phyloP scores from a whole-genome alignment of 352 stramenopile genomes.

The Globisporangium canariense region DNA sequence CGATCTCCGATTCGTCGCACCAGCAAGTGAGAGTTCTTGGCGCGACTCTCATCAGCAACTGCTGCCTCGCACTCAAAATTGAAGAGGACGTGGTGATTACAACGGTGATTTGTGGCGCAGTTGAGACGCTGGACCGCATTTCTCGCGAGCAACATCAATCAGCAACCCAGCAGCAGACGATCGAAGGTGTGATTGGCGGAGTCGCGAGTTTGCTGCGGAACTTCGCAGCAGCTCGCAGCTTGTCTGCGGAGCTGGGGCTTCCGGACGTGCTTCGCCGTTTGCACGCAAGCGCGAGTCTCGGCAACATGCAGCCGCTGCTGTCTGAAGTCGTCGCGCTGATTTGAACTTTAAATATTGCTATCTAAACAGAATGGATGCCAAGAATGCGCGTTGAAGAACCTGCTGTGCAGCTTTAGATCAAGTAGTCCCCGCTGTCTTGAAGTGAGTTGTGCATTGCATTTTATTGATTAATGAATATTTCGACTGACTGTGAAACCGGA shows the following conservation, averaged over 20 bases:
- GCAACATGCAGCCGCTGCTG: constrained; percentile 47
- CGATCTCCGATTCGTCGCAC: constrained; percentile 38
- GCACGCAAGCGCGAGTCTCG: constrained; percentile 34
- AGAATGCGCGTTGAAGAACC: not conserved
- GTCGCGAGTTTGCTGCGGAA: constrained; percentile 62
- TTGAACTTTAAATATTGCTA: constrained; percentile 19
- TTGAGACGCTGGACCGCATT: constrained; percentile 69
- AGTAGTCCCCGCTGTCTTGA: not conserved
- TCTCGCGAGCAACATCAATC: constrained; percentile 32
- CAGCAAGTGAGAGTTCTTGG: constrained; percentile 51
- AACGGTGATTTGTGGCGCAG: constrained; percentile 61
- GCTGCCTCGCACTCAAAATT: constrained; percentile 56
- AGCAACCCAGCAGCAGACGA: constrained; percentile 33
- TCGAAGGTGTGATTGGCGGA: constrained; percentile 62
- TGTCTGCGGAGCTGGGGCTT: constrained; percentile 64
- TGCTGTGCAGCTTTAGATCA: not conserved
- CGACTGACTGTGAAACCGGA: no score
- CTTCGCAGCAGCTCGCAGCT: constrained; percentile 50
- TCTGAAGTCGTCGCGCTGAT: constrained; percentile 65
- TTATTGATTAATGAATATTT: not conserved
- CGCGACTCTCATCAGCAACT: constrained; percentile 67
- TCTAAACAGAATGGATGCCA: constrained; percentile 1
- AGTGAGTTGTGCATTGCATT: not conserved
- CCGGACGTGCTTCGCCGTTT: constrained; percentile 60
- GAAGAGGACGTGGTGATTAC: constrained; percentile 72